A percentile compares a stretch with the other conserved stretches of the same genome.
Evolutionary conservation across 2,329 filamentous ascomycete genomes (phyloP).

Genomic region (Sporothrix schenckii): DNA sequence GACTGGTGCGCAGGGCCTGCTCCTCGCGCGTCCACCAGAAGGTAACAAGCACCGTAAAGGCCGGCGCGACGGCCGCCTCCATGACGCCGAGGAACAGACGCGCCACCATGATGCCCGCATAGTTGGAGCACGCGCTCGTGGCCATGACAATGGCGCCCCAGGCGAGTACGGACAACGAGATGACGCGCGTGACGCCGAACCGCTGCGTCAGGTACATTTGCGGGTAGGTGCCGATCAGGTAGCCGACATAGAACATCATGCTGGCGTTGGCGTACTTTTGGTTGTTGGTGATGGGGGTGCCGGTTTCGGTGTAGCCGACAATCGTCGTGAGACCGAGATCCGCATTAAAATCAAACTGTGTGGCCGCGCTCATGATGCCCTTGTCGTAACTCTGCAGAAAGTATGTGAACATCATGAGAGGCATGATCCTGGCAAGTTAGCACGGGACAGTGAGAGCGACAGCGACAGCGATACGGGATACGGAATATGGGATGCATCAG

Average conservation of each 20-base stretch:
- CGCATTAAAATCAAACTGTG: constrained; percentile 21
- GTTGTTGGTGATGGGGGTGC: constrained; percentile 20
- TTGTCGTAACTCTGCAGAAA: constrained; percentile 28
- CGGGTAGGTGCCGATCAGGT: constrained; percentile 26
- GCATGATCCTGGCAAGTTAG: constrained; percentile 5
- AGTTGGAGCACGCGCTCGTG: constrained; percentile 25
- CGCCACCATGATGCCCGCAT: constrained; percentile 24
- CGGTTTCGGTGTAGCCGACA: constrained; percentile 1
- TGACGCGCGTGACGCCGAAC: constrained; percentile 17
- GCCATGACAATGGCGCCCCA: constrained; percentile 18
- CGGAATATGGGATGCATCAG: no score
- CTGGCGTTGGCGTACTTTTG: constrained; percentile 24
- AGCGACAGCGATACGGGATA: no score
- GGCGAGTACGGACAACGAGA: constrained; percentile 7
- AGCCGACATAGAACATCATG: constrained; percentile 28
- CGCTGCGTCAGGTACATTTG: constrained; percentile 25
- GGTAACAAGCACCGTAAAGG: constrained; percentile 50
- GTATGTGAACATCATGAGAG: constrained; percentile 28
- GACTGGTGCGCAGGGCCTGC: constrained; percentile 46
- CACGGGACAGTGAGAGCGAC: no score
- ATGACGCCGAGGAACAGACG: constrained; percentile 26
- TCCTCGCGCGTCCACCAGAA: constrained; percentile 52
- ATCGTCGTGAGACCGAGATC: constrained; percentile 24
- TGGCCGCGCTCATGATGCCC: constrained; percentile 27
- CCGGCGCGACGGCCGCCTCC: constrained; percentile 26